phyloP scores from a whole-genome alignment of 352 stramenopile genomes.

The Pythium insidiosum region DNA sequence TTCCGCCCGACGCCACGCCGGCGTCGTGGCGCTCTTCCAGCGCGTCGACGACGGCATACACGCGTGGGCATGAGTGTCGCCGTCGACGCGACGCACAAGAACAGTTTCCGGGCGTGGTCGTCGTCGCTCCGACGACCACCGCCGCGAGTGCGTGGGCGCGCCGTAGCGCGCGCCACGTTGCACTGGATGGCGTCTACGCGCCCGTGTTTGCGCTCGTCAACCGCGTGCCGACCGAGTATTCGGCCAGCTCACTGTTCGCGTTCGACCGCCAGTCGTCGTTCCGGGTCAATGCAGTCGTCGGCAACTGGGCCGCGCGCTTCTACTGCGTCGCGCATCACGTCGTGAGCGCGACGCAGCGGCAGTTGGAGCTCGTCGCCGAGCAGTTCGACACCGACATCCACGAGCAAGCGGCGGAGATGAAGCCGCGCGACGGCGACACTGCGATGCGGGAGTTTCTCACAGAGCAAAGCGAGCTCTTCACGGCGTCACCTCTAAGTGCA shows the following conservation, averaged over 20 bases:
- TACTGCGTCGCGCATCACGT: slow-evolving; percentile 50
- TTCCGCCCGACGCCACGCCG: too few species aligned
- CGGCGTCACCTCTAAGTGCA: slow-evolving; percentile 29
- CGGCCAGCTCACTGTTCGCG: slow-evolving; percentile 45
- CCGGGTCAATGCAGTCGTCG: slow-evolving; percentile 63
- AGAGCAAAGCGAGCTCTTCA: slow-evolving; percentile 31
- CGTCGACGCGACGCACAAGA: too few species aligned
- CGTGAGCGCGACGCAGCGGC: slow-evolving; percentile 30
- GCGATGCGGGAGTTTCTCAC: slow-evolving; percentile 50
- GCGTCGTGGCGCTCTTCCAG: too few species aligned
- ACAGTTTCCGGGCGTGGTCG: too few species aligned
- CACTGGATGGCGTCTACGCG: slow-evolving; percentile 81
- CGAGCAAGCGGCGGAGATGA: slow-evolving; percentile 28
- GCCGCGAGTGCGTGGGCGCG: too few species aligned
- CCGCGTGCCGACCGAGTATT: slow-evolving; percentile 32
- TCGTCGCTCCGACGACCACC: too few species aligned
- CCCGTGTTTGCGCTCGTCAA: slow-evolving; percentile 73
- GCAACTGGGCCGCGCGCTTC: slow-evolving; percentile 65
- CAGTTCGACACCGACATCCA: slow-evolving; percentile 24
- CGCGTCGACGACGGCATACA: too few species aligned
- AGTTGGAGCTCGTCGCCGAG: slow-evolving; percentile 31
- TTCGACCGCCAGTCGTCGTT: slow-evolving; percentile 52
- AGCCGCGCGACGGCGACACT: slow-evolving; percentile 22
- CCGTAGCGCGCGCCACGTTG: too few species aligned
- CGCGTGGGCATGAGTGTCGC: too few species aligned